These are phyloP conservation scores for Myriangium duriaei DNA, from an alignment of 2,329 filamentous ascomycete genomes.

Conservation along the genomic window DNA sequence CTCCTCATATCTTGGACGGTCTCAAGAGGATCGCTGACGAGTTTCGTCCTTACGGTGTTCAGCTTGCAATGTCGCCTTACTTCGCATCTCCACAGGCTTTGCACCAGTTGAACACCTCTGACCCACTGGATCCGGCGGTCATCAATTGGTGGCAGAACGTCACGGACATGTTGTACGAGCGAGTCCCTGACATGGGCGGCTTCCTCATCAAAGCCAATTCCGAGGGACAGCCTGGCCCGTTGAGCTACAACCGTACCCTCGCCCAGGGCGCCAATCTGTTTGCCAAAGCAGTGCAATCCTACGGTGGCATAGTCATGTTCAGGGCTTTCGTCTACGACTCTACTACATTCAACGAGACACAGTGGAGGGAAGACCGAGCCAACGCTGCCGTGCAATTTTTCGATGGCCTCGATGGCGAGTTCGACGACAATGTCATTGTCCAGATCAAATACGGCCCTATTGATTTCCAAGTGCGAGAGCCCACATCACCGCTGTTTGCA, in stretches of 20 bases:
- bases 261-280: slow-evolving; percentile 58
- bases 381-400: slow-evolving; percentile 60
- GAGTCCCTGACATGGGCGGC: slow-evolving; percentile 54
- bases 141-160: slow-evolving; percentile 51
- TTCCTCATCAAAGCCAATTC: slow-evolving; percentile 62
- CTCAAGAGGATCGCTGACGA: slow-evolving; percentile 50
- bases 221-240: slow-evolving; percentile 57
- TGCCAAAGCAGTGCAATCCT: slow-evolving; percentile 43
- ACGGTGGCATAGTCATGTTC: slow-evolving; percentile 56
- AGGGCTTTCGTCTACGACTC: slow-evolving; percentile 60
- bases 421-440: slow-evolving; percentile 57
- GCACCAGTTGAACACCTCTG: slow-evolving; percentile 48
- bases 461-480: slow-evolving; percentile 61
- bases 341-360: slow-evolving; percentile 36
- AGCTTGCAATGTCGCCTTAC: slow-evolving; percentile 53
- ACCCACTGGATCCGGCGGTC: slow-evolving; percentile 49
- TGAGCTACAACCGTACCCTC: slow-evolving; percentile 58
- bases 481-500: slow-evolving; percentile 51
- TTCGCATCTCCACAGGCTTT: slow-evolving; percentile 51
- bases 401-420: slow-evolving; percentile 48
- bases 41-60: slow-evolving; percentile 55
- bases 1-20: slow-evolving; percentile 45
- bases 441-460: slow-evolving; percentile 66
- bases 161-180: slow-evolving; percentile 46
- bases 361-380: slow-evolving; percentile 56